Evolutionary conservation across 805 yeast species (phyloP), one percentile per base, ranked within the genome.

Genomic region (Candida argentea): DNA sequence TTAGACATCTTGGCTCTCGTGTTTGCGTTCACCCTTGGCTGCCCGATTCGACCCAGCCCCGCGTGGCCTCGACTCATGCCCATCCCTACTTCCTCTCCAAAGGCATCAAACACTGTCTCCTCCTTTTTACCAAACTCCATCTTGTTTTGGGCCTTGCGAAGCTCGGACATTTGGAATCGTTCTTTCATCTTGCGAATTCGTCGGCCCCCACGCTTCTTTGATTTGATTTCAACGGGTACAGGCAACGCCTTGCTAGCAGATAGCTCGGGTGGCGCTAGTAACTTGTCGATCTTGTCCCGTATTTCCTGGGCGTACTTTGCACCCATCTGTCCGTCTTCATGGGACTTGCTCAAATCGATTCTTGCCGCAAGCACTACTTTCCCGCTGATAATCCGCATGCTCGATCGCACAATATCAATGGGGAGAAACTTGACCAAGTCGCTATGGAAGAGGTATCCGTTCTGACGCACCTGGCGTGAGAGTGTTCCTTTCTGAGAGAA

Each of bases 121-220:
- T 84, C 95, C 36, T 66, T 62, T 40, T 76, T 68, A 5, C 94
- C 95, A 55, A 89, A 87, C 23, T 67, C 79, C 72, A 87, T 67
- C 44, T 81, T 71, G 48, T 89, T 86, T 43, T 84, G 94, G 3
- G 94, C 80, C 38, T 74, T 78, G 20, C 86, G 75, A 24, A 82
- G 48, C 30, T 86, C 94, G 0, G 94, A 78, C 66, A 81, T 67
- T 43, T 76, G 77, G 53, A 79, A 76, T 44, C 82, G 75, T 46
- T 85, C 82, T 50, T 83, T 85, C 58, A 73, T 68, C 51, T 85
- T 86, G 28, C 94, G 64, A 40, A 80, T 67, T 31, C 89, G 58
- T 38, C 75, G 61, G 1, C 98, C 98, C 2, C 93, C 96, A 42
- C 98, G 64, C 40, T 77, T 82, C 53, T 84, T 83, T 4, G 89